phyloP scores from a whole-genome alignment of 331 rosid species.

The Quercus phellos region DNA sequence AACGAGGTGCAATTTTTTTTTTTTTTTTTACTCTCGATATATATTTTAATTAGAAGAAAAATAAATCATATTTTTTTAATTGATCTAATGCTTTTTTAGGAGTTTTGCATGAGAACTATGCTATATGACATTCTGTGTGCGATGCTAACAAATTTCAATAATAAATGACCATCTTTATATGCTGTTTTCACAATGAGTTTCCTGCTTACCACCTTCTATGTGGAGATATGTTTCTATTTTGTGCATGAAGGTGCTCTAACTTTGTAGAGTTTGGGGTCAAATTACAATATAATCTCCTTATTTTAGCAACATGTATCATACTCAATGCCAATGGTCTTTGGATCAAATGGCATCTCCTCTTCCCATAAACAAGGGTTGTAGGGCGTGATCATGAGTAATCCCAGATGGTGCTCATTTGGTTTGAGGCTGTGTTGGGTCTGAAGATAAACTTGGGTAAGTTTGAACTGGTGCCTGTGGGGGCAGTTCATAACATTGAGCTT shows the following conservation, averaged over 20 bases:
- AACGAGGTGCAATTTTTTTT: constrained; percentile 47
- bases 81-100: background rate
- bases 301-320: background rate
- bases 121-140: background rate
- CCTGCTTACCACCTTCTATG: background rate
- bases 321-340: background rate
- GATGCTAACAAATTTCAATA: background rate
- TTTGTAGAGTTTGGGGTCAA: background rate
- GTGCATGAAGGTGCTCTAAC: background rate
- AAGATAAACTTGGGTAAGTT: too few species aligned
- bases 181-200: background rate
- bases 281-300: background rate
- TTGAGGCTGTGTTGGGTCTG: too few species aligned
- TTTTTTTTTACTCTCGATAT: background rate
- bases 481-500: too few species aligned
- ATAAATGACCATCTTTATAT: background rate
- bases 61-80: background rate
- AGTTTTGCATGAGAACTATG: background rate
- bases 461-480: too few species aligned
- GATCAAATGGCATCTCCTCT: background rate
- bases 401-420: background rate
- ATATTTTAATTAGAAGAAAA: background rate
- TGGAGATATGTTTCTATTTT: background rate
- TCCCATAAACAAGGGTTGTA: background rate
- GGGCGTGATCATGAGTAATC: background rate